Percentiles rank a stretch among this genome's conserved stretches.
Evolutionary conservation across 768 basidiomycete genomes (phyloP).

Genomic region (Suillus subalutaceus): DNA sequence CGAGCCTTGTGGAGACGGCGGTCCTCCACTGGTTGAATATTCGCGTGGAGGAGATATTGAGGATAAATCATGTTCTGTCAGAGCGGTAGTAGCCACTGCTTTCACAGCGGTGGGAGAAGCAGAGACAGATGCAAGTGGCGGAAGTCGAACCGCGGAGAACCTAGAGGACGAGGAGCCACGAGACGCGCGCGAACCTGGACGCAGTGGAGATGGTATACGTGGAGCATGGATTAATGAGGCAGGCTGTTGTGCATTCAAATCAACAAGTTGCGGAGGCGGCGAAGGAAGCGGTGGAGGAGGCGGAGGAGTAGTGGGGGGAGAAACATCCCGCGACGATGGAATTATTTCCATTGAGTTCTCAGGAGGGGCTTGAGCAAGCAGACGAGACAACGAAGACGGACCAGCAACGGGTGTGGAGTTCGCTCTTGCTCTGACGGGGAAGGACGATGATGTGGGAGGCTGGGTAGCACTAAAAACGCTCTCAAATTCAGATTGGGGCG

Average conservation of each 20-base stretch:
- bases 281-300: constrained; percentile 40
- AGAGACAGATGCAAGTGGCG: constrained; percentile 54
- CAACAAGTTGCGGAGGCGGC: constrained; percentile 22
- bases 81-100: constrained; percentile 67
- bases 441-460: constrained; percentile 68
- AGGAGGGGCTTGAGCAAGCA: constrained; percentile 72
- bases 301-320: constrained; percentile 38
- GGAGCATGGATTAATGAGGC: constrained; percentile 38
- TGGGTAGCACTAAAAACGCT: constrained; percentile 68
- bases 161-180: constrained; percentile 68
- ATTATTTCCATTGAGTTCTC: constrained; percentile 27
- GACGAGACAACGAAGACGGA: constrained; percentile 77
- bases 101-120: constrained; percentile 49
- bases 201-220: constrained; percentile 56
- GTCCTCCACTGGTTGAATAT: constrained; percentile 33
- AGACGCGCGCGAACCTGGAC: constrained; percentile 75
- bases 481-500: constrained; percentile 71
- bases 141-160: constrained; percentile 66
- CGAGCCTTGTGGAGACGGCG: constrained; percentile 65
- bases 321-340: constrained; percentile 34
- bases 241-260: constrained; percentile 25
- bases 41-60: constrained; percentile 44
- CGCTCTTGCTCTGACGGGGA: constrained; percentile 62
- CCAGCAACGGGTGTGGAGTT: constrained; percentile 71
- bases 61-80: constrained; percentile 57